phyloP scores from a whole-genome alignment of 305 asterid species.

The Lippia alba region DNA sequence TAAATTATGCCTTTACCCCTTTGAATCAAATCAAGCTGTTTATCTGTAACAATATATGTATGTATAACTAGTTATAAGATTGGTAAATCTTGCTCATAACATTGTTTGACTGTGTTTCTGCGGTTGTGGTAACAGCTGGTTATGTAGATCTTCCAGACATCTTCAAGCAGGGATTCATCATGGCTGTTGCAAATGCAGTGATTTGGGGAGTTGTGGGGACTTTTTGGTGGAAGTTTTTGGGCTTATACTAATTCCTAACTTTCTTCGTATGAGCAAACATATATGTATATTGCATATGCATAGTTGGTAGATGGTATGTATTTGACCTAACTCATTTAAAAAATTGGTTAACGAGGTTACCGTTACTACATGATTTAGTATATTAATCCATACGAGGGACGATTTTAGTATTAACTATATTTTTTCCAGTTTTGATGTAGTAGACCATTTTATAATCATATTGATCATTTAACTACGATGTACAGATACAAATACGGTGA shows the following conservation, averaged over 20 bases:
- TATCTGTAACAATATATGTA: no score
- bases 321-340: no score
- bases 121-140: conserved; percentile 57
- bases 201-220: conserved; percentile 75
- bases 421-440: neutral
- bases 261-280: neutral
- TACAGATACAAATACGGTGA: no score
- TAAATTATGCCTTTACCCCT: no score
- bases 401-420: no score
- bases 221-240: conserved; percentile 88
- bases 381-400: no score
- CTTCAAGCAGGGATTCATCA: conserved; percentile 70
- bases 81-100: neutral
- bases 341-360: no score
- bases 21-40: no score
- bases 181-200: conserved; percentile 59
- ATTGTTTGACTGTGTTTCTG: neutral
- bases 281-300: conserved; percentile 25
- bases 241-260: conserved; percentile 50
- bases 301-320: neutral
- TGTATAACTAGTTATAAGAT: neutral
- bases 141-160: conserved; percentile 77
- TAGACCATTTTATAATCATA: no score
- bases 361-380: no score
- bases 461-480: no score